Evolutionary conservation across 345 rosid genomes (phyloP).

Genomic region (Eucalyptus cloeziana): DNA sequence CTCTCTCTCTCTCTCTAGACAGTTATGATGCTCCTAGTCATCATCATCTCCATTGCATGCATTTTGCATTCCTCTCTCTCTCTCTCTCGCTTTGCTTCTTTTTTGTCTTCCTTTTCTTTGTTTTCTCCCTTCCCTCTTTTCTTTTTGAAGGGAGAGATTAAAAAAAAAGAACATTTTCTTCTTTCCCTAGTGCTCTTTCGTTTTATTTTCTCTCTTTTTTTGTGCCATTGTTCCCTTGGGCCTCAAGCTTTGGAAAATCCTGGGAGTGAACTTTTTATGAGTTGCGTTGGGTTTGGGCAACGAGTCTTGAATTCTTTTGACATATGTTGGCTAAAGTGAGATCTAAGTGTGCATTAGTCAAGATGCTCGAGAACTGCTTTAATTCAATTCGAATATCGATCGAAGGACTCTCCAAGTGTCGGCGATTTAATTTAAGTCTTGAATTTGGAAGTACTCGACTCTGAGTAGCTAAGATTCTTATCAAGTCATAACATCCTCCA

Average conservation of each 20-base stretch:
- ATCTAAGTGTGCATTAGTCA: neutral
- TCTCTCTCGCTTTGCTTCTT: neutral
- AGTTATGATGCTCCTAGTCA: slow-evolving; percentile 8
- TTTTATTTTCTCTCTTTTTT: neutral
- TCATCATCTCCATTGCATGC: neutral
- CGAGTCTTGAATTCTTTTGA: neutral
- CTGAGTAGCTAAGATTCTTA: neutral
- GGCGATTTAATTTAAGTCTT: neutral
- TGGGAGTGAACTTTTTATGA: neutral
- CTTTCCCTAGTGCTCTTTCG: neutral
- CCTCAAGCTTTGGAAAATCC: neutral
- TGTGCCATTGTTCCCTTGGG: neutral
- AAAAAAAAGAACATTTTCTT: neutral
- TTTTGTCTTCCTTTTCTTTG: neutral
- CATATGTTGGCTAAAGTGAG: neutral
- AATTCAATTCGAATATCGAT: neutral
- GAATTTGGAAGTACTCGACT: neutral
- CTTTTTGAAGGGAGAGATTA: neutral
- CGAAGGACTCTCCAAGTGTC: neutral
- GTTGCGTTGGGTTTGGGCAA: neutral
- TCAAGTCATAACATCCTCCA: neutral
- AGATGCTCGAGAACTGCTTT: neutral
- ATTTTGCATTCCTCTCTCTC: neutral
- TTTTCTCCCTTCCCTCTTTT: neutral
- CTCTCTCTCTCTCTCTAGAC: slow-evolving; percentile 10